Base-by-base conservation (phyloP, 106 monocot genomes). In the Allium sativum region DNA sequence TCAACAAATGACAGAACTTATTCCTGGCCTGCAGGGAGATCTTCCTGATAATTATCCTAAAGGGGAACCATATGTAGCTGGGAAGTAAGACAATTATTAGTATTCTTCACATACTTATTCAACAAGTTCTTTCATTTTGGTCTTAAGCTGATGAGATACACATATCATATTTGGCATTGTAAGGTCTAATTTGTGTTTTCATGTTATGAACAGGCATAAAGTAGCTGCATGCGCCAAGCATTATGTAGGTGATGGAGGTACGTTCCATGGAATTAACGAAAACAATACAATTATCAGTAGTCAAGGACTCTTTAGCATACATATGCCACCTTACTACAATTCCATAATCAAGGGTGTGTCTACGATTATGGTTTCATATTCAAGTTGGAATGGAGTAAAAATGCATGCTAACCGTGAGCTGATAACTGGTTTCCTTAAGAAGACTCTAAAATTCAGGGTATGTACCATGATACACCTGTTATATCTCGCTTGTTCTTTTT, bases 141-240 rank as follows among this genome's bases (percentile, higher is more conserved):
- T 20, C 13, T 18, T 18, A 9, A 15, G 18, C 31, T 31, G 31
- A 31, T 3, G 31, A 5, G 5, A 31, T 31, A 31, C 1, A 31
- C 31, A 31, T 31, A 31, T 31, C 15, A 7, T 12, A 50, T 50
- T 15, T 12, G 4, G 31, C 48, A 12, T 50, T 50, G 11, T 2
- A 6, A 50, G 15, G 3, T 50, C 15, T 15, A 50, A 50, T 50
- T 50, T 15, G 4, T 50, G 11, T 12, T 50, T 15, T 50, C 15
- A 5, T 50, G 15, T 50, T 50, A 9, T 62, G 45, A 41, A 48
- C 70, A 82, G 87, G 65, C 68, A 82, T 55, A 87, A 87, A 21
- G 87, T 88, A 41, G 77, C 56, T n/a, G 87, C 79, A 9, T 82
- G 87, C 44, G 79, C 87, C 44, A 90, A 90, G 70, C 90, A 90